A percentile compares a stretch with the other conserved stretches of the same genome.
These are phyloP conservation scores for Lecanicillium sp. DNA, from an alignment of 2,329 filamentous ascomycete genomes.

Conservation along the genomic window DNA sequence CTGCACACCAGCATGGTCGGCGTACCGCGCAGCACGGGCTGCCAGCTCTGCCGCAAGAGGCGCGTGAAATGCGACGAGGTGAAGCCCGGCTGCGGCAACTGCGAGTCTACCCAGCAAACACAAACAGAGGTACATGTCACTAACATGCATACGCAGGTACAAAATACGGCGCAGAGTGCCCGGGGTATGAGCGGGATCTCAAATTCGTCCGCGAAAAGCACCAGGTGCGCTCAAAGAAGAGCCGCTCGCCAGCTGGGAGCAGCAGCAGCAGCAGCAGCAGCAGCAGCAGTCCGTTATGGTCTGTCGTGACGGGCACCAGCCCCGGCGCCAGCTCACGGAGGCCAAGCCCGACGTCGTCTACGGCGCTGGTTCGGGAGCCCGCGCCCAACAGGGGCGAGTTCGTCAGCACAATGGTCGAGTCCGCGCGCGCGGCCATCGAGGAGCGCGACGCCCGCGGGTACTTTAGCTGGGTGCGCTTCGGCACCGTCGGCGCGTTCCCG, in stretches of 20 bases:
- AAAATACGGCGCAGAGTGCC: constrained; percentile 32
- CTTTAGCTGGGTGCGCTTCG: constrained; percentile 23
- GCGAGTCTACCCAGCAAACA: too few species aligned
- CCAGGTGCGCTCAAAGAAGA: constrained; percentile 23
- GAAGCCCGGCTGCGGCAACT: constrained; percentile 35
- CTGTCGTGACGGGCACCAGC: not conserved
- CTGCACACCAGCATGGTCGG: constrained; percentile 21
- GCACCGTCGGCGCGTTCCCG: constrained; percentile 28
- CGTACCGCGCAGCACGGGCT: constrained; percentile 22
- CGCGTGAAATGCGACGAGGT: constrained; percentile 41
- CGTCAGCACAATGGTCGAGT: constrained; percentile 27
- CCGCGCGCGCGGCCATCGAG: constrained; percentile 17
- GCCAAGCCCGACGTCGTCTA: constrained; percentile 15
- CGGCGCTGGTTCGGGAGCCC: constrained; percentile 15
- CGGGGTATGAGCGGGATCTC: constrained; percentile 32
- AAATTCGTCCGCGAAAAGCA: constrained; percentile 38
- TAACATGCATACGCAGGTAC: not conserved
- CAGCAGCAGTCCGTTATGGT: constrained; percentile 18
- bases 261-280: constrained; percentile 14
- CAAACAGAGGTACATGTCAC: not conserved
- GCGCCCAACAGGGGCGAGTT: constrained; percentile 25
- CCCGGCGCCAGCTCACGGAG: constrained; percentile 12
- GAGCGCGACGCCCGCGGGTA: constrained; percentile 19
- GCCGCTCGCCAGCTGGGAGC: not conserved
- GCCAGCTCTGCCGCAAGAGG: constrained; percentile 34